Evolutionary conservation across 768 basidiomycete genomes (phyloP).

Genomic region (Pleurotus pulmonarius): DNA sequence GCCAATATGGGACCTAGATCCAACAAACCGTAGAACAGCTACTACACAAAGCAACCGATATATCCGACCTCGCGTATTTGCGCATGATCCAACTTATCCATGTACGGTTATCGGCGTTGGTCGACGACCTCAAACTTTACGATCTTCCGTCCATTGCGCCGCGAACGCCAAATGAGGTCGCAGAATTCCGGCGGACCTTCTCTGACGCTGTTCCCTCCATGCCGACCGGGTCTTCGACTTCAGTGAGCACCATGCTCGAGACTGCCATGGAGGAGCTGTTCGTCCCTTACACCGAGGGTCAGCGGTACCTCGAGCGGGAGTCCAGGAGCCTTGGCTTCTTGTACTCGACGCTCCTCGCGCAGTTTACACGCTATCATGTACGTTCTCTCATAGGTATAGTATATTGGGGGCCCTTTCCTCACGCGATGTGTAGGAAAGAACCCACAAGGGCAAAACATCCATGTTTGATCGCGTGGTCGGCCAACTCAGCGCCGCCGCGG

Average conservation of each 20-base stretch:
- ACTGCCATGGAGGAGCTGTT: constrained; percentile 95
- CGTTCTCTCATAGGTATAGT: constrained; percentile 17
- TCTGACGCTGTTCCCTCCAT: constrained; percentile 40
- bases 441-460: constrained; percentile 66
- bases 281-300: constrained; percentile 88
- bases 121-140: constrained; percentile 90
- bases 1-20: constrained; percentile 49
- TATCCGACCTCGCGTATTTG: constrained; percentile 88
- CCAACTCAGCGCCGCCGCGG: constrained; percentile 75
- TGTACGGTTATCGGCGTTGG: constrained; percentile 66
- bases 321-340: constrained; percentile 77
- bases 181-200: constrained; percentile 57
- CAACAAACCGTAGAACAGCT: constrained; percentile 95
- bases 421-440: constrained; percentile 39
- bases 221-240: constrained; percentile 44
- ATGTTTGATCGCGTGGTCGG: constrained; percentile 93
- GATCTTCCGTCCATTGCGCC: constrained; percentile 72
- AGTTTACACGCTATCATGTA: constrained; percentile 90
- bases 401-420: not conserved
- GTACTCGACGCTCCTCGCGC: constrained; percentile 65
- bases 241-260: constrained; percentile 88
- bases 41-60: constrained; percentile 64
- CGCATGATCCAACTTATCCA: constrained; percentile 89
- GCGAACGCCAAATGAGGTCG: constrained; percentile 59
- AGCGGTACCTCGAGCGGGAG: constrained; percentile 89